Evolutionary conservation across 176 grass and related monocot species (phyloP).

Genomic region (Hyparrhenia diplandra): DNA sequence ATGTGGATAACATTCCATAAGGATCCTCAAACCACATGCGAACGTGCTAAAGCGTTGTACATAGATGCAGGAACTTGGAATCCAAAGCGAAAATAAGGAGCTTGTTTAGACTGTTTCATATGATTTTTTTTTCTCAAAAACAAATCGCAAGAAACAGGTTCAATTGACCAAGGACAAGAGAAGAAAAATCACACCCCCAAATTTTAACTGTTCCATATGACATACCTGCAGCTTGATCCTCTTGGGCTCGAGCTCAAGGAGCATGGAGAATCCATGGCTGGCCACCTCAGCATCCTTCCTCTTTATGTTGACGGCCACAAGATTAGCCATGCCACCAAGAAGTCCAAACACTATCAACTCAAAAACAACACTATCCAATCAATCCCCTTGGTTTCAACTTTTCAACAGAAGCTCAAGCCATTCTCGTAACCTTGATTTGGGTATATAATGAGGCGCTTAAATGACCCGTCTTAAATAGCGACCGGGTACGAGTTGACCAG

Average conservation of each 20-base stretch:
- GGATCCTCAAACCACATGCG: too few species aligned
- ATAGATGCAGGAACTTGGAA: too few species aligned
- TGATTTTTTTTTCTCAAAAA: too few species aligned
- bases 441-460: neutral
- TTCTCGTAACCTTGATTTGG: neutral
- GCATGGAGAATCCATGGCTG: conserved; percentile 38
- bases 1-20: too few species aligned
- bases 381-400: neutral
- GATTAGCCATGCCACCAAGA: conserved; percentile 8
- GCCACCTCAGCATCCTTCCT: conserved; percentile 44
- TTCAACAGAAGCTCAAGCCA: neutral
- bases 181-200: neutral
- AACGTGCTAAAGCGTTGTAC: too few species aligned
- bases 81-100: too few species aligned
- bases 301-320: conserved; percentile 41
- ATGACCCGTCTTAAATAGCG: neutral
- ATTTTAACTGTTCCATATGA: neutral
- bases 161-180: neutral
- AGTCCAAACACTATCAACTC: neutral
- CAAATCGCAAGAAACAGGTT: neutral
- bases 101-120: neutral
- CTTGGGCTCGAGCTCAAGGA: conserved; percentile 41
- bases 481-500: conserved; percentile 23
- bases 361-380: neutral
- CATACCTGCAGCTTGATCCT: conserved; percentile 47